Evolutionary conservation across 169 alveolate species (phyloP).

Genomic region (Neospora caninum): DNA sequence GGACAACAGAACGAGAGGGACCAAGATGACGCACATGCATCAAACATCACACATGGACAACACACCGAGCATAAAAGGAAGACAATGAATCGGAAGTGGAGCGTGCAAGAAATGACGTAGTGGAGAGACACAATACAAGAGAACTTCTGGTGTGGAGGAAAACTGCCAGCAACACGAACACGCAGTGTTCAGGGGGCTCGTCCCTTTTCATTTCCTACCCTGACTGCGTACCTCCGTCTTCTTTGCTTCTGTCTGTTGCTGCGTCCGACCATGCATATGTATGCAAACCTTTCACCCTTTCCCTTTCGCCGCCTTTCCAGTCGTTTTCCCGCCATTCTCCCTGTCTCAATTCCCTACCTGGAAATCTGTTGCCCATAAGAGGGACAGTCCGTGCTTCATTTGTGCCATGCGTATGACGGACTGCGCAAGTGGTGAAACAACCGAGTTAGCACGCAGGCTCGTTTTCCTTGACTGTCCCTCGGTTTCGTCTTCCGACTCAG

Average conservation of each 20-base stretch:
- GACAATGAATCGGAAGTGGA: not conserved
- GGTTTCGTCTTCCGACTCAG: not conserved
- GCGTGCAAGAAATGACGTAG: too few species aligned
- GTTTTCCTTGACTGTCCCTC: not conserved
- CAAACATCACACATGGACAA: not conserved
- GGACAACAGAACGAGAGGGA: too few species aligned
- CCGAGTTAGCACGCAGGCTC: not conserved
- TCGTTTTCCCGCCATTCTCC: not conserved
- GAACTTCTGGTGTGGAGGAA: too few species aligned
- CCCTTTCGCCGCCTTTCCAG: not conserved
- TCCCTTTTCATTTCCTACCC: not conserved
- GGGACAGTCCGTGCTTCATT: not conserved
- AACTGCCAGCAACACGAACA: too few species aligned
- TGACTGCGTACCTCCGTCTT: not conserved
- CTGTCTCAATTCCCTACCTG: not conserved
- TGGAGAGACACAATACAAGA: too few species aligned
- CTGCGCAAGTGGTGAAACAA: not conserved
- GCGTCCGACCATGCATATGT: not conserved
- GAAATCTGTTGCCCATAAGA: not conserved
- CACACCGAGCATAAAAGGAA: not conserved
- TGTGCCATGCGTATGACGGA: not conserved
- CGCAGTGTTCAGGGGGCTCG: too few species aligned
- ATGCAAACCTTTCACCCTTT: not conserved
- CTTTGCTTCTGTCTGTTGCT: not conserved
- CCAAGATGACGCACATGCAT: too few species aligned